These are phyloP conservation scores for Diphasiastrum complanatum DNA, from an alignment of 83 land plant species.

Conservation along the genomic window DNA sequence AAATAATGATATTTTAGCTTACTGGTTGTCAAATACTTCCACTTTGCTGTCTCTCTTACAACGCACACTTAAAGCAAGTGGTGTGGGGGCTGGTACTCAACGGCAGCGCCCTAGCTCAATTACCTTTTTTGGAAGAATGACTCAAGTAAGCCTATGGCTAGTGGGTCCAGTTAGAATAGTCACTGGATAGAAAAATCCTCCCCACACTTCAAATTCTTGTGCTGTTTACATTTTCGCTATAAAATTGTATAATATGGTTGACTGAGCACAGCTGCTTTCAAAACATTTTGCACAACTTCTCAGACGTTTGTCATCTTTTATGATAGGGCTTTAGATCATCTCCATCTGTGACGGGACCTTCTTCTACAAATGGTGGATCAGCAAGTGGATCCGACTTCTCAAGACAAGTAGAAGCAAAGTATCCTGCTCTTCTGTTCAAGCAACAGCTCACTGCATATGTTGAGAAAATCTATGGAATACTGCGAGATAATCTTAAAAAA, in stretches of 20 bases:
- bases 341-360: conserved; percentile 53
- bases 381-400: conserved; percentile 55
- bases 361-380: conserved; percentile 55
- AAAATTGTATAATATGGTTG: too few relatives aligned
- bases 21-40: conserved; percentile 96
- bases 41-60: conserved; percentile 77
- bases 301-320: too few relatives aligned
- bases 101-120: conserved; percentile 66
- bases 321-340: conserved; percentile 95
- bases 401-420: conserved; percentile 94
- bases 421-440: conserved; percentile 96
- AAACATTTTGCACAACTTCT: too few relatives aligned
- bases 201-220: too few relatives aligned
- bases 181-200: too few relatives aligned
- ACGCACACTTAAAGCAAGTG: conserved; percentile 63
- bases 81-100: conserved; percentile 49
- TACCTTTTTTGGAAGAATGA: conserved; percentile 88
- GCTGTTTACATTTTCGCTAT: too few relatives aligned
- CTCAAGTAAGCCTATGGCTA: conserved; percentile 56
- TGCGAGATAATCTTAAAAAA: conserved; percentile 92
- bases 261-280: too few relatives aligned
- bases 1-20: conserved; percentile 73
- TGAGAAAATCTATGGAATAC: conserved; percentile 95
- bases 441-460: conserved; percentile 99
- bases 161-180: too few relatives aligned